A percentile compares a stretch with the other conserved stretches of the same genome.
phyloP scores from a whole-genome alignment of 345 rosid genomes.

The Brassica incana region DNA sequence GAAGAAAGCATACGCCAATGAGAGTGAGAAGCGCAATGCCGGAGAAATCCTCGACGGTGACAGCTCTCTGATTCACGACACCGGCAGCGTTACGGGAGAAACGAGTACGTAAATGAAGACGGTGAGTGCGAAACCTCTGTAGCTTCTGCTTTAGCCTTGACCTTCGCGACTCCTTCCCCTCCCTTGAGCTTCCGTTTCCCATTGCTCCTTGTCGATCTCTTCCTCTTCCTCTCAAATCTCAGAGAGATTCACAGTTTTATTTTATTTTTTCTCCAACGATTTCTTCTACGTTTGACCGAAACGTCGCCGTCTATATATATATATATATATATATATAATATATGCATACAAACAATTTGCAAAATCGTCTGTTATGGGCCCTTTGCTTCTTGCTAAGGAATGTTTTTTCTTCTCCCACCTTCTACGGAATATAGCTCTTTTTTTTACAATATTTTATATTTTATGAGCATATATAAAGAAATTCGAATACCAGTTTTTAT shows the following conservation, averaged over 20 bases:
- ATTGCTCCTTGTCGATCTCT: not conserved
- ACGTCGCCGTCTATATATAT: not conserved
- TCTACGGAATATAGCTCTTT: not conserved
- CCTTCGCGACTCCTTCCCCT: constrained; percentile 35
- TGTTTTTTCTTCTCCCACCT: constrained; percentile 19
- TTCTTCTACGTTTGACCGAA: constrained; percentile 12
- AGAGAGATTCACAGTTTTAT: not conserved
- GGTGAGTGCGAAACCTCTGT: constrained; percentile 44
- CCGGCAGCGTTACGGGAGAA: constrained; percentile 27
- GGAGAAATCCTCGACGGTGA: constrained; percentile 62
- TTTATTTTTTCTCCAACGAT: not conserved
- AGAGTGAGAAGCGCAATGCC: constrained; percentile 91
- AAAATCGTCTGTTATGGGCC: constrained; percentile 11
- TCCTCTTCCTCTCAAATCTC: not conserved
- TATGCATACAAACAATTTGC: not conserved
- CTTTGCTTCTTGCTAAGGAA: not conserved
- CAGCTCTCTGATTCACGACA: constrained; percentile 33
- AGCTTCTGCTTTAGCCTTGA: constrained; percentile 52
- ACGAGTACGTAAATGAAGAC: constrained; percentile 25
- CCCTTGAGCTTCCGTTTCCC: constrained; percentile 41
- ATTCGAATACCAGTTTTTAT: not conserved
- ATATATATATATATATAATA: no score
- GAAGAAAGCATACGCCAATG: constrained; percentile 54
- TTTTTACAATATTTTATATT: not conserved
- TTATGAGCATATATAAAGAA: not conserved